phyloP scores from a whole-genome alignment of 192 early-diverging fungal species.

The Coemansia pectinata region DNA sequence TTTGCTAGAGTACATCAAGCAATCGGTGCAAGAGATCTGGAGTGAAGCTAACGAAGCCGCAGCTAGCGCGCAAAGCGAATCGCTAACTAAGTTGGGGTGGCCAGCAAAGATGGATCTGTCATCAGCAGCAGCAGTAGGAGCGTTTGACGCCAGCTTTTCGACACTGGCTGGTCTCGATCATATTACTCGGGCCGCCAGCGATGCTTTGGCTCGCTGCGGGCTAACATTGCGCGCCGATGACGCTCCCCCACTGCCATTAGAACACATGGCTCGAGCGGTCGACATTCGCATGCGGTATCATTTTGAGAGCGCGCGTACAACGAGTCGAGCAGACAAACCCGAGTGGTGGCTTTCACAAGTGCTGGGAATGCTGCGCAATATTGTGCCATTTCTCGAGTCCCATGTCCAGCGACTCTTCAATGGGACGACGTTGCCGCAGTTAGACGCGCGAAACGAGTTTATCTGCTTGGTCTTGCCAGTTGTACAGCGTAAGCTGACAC shows the following conservation, averaged over 20 bases:
- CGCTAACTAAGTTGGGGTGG: constrained; percentile 41
- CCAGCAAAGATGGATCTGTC: constrained; percentile 40
- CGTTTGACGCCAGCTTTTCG: constrained; percentile 36
- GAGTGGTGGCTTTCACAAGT: constrained; percentile 76
- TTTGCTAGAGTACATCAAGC: constrained; percentile 28
- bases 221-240: constrained; percentile 4
- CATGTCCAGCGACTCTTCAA: constrained; percentile 66
- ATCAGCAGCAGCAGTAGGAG: constrained; percentile 14
- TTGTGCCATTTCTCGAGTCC: constrained; percentile 64
- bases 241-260: constrained; percentile 51
- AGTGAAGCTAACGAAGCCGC: constrained; percentile 23
- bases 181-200: constrained; percentile 15
- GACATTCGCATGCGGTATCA: constrained; percentile 71
- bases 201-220: constrained; percentile 11
- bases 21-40: constrained; percentile 29
- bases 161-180: constrained; percentile 32
- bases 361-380: constrained; percentile 59
- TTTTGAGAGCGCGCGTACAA: constrained; percentile 68
- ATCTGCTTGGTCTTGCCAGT: constrained; percentile 59
- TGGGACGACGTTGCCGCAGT: constrained; percentile 34
- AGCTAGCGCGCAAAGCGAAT: constrained; percentile 18
- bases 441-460: constrained; percentile 70
- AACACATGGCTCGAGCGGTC: constrained; percentile 60
- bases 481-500: constrained; percentile 61
- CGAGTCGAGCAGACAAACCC: constrained; percentile 78